Percentiles rank a stretch among this genome's conserved stretches.
Conservation (phyloP, 495 filamentous ascomycete species). For the Penicillium herquei region DNA sequence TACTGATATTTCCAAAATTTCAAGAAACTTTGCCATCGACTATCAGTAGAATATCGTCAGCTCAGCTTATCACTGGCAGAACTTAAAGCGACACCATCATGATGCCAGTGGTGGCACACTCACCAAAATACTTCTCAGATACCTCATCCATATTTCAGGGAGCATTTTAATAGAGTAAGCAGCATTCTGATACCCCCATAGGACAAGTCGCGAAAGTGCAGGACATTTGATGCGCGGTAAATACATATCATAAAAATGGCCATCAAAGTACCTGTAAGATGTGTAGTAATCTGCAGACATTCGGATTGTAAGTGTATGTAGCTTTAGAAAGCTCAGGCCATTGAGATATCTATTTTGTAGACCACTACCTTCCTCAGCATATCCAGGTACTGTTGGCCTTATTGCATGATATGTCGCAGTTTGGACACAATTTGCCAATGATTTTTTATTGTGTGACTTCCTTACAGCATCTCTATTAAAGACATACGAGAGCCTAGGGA, state of each 20-base stretch:
- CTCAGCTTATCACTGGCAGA: neutral
- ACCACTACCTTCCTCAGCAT: neutral
- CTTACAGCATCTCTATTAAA: neutral
- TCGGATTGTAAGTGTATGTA: neutral
- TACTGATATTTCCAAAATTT: neutral
- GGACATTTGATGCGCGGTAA: neutral
- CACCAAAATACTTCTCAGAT: neutral
- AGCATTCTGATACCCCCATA: neutral
- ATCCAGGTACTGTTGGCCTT: neutral
- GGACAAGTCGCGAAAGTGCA: neutral
- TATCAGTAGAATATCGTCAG: neutral
- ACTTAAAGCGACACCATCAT: no score
- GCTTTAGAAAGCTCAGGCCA: neutral
- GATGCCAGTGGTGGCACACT: no score
- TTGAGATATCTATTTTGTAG: neutral
- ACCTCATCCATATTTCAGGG: neutral
- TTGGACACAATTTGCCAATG: neutral
- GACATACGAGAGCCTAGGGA: neutral
- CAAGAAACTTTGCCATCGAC: neutral
- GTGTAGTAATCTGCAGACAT: neutral
- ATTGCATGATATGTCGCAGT: neutral
- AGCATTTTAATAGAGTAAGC: neutral
- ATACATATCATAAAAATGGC: neutral
- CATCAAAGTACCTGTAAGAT: neutral
- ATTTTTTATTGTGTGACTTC: neutral